Evolutionary conservation across 2,329 filamentous ascomycete genomes (phyloP).

Genomic region (Penicillium freii): DNA sequence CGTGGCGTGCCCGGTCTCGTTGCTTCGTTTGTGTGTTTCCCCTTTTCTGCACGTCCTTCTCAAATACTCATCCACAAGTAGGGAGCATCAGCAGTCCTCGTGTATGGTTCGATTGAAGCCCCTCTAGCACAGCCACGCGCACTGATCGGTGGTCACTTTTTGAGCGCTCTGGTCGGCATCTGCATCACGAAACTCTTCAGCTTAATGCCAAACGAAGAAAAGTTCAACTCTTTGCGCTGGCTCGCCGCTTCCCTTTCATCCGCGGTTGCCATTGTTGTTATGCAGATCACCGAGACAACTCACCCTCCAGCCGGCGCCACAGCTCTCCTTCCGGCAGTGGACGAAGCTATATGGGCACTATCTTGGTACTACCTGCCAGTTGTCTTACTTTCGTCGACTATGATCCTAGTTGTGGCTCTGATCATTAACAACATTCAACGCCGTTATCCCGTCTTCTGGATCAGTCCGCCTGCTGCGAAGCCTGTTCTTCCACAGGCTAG

Average conservation of each 20-base stretch:
- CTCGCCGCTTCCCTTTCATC: not conserved
- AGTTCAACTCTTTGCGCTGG: not conserved
- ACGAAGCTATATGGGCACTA: not conserved
- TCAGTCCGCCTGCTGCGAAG: not conserved
- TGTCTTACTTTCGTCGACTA: not conserved
- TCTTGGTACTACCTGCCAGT: not conserved
- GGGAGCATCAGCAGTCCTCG: not conserved
- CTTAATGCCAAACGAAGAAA: not conserved
- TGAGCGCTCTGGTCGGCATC: not conserved
- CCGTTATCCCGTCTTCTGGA: not conserved
- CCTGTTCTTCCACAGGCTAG: not conserved
- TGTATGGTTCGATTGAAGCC: not conserved
- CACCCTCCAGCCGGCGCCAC: not conserved
- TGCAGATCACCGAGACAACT: not conserved
- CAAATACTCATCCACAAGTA: not conserved
- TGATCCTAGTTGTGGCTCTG: not conserved
- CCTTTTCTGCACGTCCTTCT: not conserved
- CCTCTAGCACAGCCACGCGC: not conserved
- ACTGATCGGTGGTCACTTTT: not conserved
- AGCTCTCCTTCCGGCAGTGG: not conserved
- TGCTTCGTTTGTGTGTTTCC: not conserved
- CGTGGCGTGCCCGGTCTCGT: not conserved
- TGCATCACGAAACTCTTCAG: not conserved
- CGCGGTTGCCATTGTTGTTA: not conserved
- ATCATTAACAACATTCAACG: not conserved